A percentile compares a stretch with the other conserved stretches of the same genome.
phyloP scores from a whole-genome alignment of 805 yeast genomes.

The Wickerhamiella bombiphila region DNA sequence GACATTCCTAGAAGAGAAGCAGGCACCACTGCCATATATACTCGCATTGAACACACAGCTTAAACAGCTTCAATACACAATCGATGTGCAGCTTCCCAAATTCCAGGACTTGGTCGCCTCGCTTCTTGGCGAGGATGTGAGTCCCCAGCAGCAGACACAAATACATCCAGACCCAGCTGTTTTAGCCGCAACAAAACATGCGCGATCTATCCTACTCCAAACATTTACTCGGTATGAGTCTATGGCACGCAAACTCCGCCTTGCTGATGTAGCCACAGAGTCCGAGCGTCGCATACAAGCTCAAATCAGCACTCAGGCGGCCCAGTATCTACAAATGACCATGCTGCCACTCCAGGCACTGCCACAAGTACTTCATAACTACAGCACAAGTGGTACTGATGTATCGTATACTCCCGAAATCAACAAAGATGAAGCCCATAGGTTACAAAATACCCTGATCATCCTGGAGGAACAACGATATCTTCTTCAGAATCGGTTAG shows the following conservation, averaged over 20 bases:
- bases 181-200: background rate
- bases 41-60: constrained; percentile 31
- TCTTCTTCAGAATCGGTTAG: constrained; percentile 50
- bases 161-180: constrained; percentile 1
- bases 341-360: constrained; percentile 49
- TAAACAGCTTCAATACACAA: constrained; percentile 26
- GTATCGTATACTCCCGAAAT: constrained; percentile 18
- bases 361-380: constrained; percentile 35
- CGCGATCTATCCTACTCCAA: constrained; percentile 33
- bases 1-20: constrained; percentile 31
- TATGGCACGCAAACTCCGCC: constrained; percentile 32
- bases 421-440: constrained; percentile 17
- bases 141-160: no score
- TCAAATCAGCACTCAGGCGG: constrained; percentile 43
- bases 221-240: constrained; percentile 38
- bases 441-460: constrained; percentile 44
- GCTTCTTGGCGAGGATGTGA: constrained; percentile 23
- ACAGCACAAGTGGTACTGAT: background rate
- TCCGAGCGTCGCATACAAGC: constrained; percentile 35
- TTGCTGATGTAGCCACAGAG: constrained; percentile 23
- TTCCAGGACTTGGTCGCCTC: constrained; percentile 28
- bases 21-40: constrained; percentile 25
- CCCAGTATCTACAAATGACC: constrained; percentile 50
- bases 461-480: constrained; percentile 76
- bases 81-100: constrained; percentile 29